Conservation (phyloP, 305 asterid species). For the Fraxinus greggii region DNA sequence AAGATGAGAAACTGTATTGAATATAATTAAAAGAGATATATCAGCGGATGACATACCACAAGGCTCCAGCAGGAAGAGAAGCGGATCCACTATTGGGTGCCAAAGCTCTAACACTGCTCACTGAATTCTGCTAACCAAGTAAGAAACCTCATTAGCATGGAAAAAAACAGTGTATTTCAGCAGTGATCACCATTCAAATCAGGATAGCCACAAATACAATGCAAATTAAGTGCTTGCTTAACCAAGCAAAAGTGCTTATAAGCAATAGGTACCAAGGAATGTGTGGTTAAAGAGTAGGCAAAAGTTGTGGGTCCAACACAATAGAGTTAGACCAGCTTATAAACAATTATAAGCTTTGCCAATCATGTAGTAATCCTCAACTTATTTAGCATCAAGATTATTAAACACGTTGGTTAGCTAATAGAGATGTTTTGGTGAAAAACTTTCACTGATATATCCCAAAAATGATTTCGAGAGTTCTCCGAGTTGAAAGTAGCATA, state of each 20-base stretch:
- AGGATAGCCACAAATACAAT: not conserved
- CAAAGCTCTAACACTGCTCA: constrained; percentile 50
- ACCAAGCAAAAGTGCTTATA: not conserved
- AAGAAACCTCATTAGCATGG: constrained; percentile 6
- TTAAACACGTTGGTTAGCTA: not conserved
- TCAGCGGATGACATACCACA: constrained; percentile 54
- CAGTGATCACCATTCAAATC: constrained; percentile 1
- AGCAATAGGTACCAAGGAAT: not conserved
- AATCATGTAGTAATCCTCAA: not conserved
- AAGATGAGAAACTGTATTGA: constrained; percentile 19
- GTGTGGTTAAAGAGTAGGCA: not conserved
- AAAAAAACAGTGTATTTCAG: not conserved
- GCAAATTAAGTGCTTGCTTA: constrained; percentile 4
- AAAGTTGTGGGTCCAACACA: not conserved
- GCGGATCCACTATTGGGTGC: constrained; percentile 86
- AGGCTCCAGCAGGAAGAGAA: constrained; percentile 91
- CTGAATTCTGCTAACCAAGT: constrained; percentile 42
- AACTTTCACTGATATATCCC: not conserved
- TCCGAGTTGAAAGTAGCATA: constrained; percentile 9
- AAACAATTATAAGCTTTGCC: not conserved
- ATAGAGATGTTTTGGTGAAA: not conserved
- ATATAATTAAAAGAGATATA: constrained; percentile 16
- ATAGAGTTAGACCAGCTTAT: not conserved
- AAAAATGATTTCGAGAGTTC: constrained; percentile 8
- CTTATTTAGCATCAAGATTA: not conserved